Conservation (phyloP, 225 moss, liverwort and hornwort genomes). For the Polytrichum formosum region DNA sequence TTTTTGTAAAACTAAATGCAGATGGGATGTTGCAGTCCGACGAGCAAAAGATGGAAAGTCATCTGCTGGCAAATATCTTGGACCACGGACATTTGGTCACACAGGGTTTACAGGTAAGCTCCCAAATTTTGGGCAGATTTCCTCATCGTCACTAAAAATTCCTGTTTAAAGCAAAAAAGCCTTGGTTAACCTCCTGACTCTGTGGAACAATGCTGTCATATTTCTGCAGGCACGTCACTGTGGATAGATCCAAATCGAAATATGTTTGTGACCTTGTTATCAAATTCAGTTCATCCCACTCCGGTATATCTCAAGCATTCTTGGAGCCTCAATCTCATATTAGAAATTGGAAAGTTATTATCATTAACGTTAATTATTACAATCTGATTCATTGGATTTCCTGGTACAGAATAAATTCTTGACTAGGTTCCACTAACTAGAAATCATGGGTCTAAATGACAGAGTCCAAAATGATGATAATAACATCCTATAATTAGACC, state of each 20-base stretch:
- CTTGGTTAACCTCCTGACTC: background rate
- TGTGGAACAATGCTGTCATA: background rate
- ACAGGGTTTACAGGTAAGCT: conserved; percentile 69
- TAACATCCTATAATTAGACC: too few relatives aligned
- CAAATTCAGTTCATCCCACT: conserved; percentile 75
- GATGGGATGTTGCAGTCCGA: conserved; percentile 73
- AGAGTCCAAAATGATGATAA: too few relatives aligned
- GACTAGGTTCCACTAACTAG: too few relatives aligned
- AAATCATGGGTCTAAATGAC: too few relatives aligned
- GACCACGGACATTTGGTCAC: conserved; percentile 72
- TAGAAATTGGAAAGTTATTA: too few relatives aligned
- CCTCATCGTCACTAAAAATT: too few relatives aligned
- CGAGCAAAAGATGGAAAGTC: conserved; percentile 60
- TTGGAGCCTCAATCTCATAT: too few relatives aligned
- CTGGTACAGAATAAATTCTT: too few relatives aligned
- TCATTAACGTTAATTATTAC: too few relatives aligned
- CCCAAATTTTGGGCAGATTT: too few relatives aligned
- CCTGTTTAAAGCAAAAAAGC: too few relatives aligned
- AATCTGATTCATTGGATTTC: too few relatives aligned
- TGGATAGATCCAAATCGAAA: conserved; percentile 83
- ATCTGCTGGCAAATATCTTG: conserved; percentile 68
- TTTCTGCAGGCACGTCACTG: conserved; percentile 56
- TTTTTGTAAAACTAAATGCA: conserved; percentile 9
- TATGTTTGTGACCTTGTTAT: conserved; percentile 65
- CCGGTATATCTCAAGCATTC: conserved; percentile 23